Evolutionary conservation across 1,284 basidiomycete species (phyloP).

Genomic region (Boletellus deceptivus): DNA sequence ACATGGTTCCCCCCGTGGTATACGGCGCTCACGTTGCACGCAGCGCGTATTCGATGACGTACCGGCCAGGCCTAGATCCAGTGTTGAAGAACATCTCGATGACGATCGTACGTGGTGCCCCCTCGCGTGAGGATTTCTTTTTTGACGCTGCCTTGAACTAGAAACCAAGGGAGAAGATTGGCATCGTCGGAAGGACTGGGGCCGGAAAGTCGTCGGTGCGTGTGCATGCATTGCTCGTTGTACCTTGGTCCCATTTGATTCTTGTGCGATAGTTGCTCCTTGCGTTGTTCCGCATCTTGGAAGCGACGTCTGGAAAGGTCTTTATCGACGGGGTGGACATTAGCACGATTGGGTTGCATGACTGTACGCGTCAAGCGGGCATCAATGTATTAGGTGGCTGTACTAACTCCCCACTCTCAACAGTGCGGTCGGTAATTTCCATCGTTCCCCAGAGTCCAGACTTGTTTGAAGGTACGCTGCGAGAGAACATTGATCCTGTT

Average conservation of each 20-base stretch:
- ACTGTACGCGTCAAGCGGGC: conserved; percentile 45
- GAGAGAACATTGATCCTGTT: conserved; percentile 83
- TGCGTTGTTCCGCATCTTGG: conserved; percentile 79
- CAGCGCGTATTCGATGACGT: conserved; percentile 77
- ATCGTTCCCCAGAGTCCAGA: conserved; percentile 88
- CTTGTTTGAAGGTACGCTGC: conserved; percentile 83
- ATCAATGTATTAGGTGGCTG: too few species aligned
- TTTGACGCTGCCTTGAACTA: conserved; percentile 21
- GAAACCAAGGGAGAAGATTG: conserved; percentile 80
- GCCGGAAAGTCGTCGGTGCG: conserved; percentile 86
- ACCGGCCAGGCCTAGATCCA: conserved; percentile 78
- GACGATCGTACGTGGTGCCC: conserved; percentile 46
- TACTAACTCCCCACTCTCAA: not conserved
- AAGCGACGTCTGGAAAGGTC: conserved; percentile 78
- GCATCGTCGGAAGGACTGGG: conserved; percentile 86
- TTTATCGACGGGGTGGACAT: conserved; percentile 84
- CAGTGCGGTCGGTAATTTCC: conserved; percentile 73
- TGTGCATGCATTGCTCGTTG: not conserved
- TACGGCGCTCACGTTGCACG: not conserved
- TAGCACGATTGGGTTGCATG: conserved; percentile 78
- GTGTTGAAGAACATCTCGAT: conserved; percentile 76
- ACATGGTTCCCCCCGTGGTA: not conserved
- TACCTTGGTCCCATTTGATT: not conserved
- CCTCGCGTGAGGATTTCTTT: not conserved
- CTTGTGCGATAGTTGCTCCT: conserved; percentile 48